These are phyloP conservation scores for Didymella pinodella DNA, from an alignment of 2,329 filamentous ascomycete species.

Conservation along the genomic window DNA sequence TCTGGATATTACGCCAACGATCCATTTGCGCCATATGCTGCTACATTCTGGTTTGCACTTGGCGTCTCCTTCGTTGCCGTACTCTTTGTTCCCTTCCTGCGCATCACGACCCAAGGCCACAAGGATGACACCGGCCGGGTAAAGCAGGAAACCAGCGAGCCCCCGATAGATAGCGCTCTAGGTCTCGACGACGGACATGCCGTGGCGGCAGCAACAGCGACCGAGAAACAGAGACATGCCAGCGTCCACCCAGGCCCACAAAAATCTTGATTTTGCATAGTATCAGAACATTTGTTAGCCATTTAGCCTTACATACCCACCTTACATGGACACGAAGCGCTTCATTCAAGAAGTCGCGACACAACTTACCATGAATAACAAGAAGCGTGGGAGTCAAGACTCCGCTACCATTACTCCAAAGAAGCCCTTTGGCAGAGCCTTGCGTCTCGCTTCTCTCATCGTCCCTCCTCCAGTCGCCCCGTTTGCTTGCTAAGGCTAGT, in stretches of 20 bases:
- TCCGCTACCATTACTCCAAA: constrained; percentile 12
- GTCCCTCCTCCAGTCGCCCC: background rate
- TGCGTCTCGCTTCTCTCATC: constrained; percentile 1
- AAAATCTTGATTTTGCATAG: background rate
- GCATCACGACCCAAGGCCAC: constrained; percentile 62
- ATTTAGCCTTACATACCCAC: background rate
- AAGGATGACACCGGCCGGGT: constrained; percentile 40
- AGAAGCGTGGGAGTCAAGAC: background rate
- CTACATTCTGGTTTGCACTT: constrained; percentile 61
- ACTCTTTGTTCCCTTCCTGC: constrained; percentile 61
- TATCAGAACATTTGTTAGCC: background rate
- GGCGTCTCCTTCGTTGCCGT: constrained; percentile 56
- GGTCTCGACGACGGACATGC: constrained; percentile 17
- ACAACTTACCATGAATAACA: background rate
- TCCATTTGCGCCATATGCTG: constrained; percentile 59
- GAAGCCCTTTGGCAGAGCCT: constrained; percentile 7
- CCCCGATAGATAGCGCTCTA: background rate
- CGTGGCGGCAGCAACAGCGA: background rate
- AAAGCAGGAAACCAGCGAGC: constrained; percentile 1
- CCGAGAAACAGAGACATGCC: background rate
- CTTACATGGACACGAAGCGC: background rate
- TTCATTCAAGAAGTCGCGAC: background rate
- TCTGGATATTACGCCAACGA: constrained; percentile 55
- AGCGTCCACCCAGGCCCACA: background rate
- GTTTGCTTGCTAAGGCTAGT: background rate